Evolutionary conservation across 2,329 filamentous ascomycete genomes (phyloP), one percentile per base, ranked within the genome.

Genomic region (Onygenales sp.): DNA sequence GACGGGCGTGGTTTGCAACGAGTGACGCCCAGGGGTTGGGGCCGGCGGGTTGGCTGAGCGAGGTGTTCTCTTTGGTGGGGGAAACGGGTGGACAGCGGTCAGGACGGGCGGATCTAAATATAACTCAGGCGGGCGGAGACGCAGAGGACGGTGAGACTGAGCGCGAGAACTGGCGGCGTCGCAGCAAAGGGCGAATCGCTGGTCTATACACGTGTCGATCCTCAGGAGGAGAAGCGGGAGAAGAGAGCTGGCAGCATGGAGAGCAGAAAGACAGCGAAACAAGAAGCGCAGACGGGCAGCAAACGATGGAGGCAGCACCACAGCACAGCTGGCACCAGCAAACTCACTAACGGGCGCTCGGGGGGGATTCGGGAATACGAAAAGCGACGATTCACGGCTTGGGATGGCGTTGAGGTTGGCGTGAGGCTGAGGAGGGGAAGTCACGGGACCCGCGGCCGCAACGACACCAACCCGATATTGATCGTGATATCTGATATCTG

Each of bases 51-150:
- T 42, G n/a, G 9, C 10, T 31, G 33, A 27, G 21, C 5, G 21
- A 27, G 21, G 21, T 27, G 21, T 27, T 27, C 21, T 27, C 21
- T 17, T 38, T 52, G n/a, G 41, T 38, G 50, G 41, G 50, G 50
- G 27, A 32, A 7, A 31, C 5, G 33, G n/a, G 39, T 14, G 32
- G 46, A 17, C 50, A 35, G 50, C 50, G 50, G 43, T 46, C 50
- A 45, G 21, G 42, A n/a, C 17, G 43, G 21, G 43, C 7, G 32
- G 43, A 36, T 45, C 50, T 52, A 52, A 52, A 44, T 52, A 52
- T 52, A 52, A 52, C 50, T 31, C 42, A 31, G 50, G 31, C 21
- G 32, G 32, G 33, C 8, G 33, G 17, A 38, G 38, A n/a, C 2
- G 31, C 41, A 31, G 46, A 49, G 3, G 11, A 31, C 43, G 43